Evolutionary conservation across 2,329 filamentous ascomycete genomes (phyloP), one percentile per base, ranked within the genome.

Genomic region (Coniosporium tulheliwenetii): DNA sequence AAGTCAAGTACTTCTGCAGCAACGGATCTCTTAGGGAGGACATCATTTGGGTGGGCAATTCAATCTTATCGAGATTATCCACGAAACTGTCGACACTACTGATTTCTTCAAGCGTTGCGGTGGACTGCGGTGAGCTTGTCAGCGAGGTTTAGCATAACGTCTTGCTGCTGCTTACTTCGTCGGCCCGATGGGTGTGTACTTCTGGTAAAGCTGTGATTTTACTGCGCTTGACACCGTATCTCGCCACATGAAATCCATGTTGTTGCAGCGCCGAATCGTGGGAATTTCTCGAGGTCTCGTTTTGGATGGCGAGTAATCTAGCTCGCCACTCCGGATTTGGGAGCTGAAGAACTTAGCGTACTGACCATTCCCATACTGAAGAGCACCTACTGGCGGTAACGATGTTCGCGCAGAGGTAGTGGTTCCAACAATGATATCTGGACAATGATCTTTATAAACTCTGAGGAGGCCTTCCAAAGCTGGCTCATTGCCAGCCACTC

Each of bases 391-490:
- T 33, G 55, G 55, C 47, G 58, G 53, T 41, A 60, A 57, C 14
- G 59, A 60, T 30, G 56, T 54, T 36, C 56, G 53, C 49, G 49
- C 59, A 33, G 51, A 55, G 29, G 75, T 71, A 3, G 73, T 66
- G 47, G 81, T 79, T 15, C 80, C 82, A 10, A 89, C 72, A 44
- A 93, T 84, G 41, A 93, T 84, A 55, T 93, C 85, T 0, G 85
- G 85, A 52, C 89, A 93, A 58, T 89, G 93, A 55, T 89, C 85
- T 55, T 91, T 91, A 64, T 80, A 93, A n/a, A 89, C 76, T 41
- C 81, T 74, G 39, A 93, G 64, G 13, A 93, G 66, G 2, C 82
- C 82, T 32, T 81, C 69, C 31, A 93, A 64, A 39, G 77, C 72
- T 38, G 79, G 80, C 42, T 93, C 85, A 51, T 82, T 81, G 13